phyloP scores from a whole-genome alignment of 2,329 filamentous ascomycete genomes.

The Sclerotinia borealis region DNA sequence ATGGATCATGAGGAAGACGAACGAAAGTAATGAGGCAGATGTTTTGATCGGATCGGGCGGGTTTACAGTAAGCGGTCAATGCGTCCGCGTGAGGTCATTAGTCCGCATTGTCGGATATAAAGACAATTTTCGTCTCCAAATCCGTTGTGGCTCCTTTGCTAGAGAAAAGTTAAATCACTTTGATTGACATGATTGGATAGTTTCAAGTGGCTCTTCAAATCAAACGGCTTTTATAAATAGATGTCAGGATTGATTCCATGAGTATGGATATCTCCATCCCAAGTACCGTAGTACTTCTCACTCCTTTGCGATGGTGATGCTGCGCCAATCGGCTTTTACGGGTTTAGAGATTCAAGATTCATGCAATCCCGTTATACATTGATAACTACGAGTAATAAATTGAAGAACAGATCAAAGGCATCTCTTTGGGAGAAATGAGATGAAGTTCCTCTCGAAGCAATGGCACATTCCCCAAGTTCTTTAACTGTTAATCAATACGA shows the following conservation, averaged over 20 bases:
- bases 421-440: too few species aligned
- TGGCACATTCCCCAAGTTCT: too few species aligned
- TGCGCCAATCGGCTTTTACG: too few species aligned
- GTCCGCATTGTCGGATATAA: neutral
- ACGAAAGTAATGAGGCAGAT: neutral
- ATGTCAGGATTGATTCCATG: too few species aligned
- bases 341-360: too few species aligned
- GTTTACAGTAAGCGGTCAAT: neutral
- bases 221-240: too few species aligned
- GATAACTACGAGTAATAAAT: too few species aligned
- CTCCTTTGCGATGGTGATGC: neutral
- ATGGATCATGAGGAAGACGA: too few species aligned
- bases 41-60: neutral
- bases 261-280: neutral
- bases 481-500: too few species aligned
- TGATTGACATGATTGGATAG: neutral
- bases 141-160: neutral
- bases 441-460: too few species aligned
- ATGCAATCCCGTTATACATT: too few species aligned
- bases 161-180: neutral
- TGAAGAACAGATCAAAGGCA: too few species aligned
- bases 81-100: neutral
- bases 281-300: neutral
- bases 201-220: neutral
- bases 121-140: neutral